Evolutionary conservation across 345 rosid genomes (phyloP).

Genomic region (Populus alba): DNA sequence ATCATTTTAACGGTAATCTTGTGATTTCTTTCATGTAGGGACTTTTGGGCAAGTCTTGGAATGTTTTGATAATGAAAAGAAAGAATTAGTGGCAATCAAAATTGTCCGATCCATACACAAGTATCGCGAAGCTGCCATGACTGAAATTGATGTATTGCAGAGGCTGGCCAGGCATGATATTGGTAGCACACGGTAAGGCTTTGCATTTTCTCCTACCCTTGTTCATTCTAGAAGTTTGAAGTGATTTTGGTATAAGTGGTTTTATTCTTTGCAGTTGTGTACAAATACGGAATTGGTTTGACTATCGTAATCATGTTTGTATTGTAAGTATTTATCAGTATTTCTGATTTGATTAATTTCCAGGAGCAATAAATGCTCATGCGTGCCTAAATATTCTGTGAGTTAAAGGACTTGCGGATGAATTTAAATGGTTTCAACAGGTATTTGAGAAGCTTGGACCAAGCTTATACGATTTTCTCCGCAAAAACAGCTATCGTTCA

Average conservation of each 20-base stretch:
- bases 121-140: constrained; percentile 36
- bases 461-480: constrained; percentile 31
- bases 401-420: constrained; percentile 29
- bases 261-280: constrained; percentile 36
- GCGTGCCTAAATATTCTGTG: constrained; percentile 41
- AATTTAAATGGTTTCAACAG: constrained; percentile 27
- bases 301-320: constrained; percentile 36
- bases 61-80: constrained; percentile 27
- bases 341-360: constrained; percentile 30
- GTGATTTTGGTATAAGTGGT: constrained; percentile 50
- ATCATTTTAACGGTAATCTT: not conserved
- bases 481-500: constrained; percentile 31
- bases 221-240: constrained; percentile 25
- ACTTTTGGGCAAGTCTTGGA: constrained; percentile 32
- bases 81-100: constrained; percentile 28
- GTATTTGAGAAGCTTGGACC: constrained; percentile 33
- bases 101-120: constrained; percentile 31
- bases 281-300: constrained; percentile 38
- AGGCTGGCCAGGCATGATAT: constrained; percentile 29
- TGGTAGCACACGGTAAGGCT: constrained; percentile 23
- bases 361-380: constrained; percentile 32
- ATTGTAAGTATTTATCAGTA: constrained; percentile 33
- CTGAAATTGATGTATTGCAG: constrained; percentile 31
- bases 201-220: not conserved
- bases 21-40: constrained; percentile 12